A percentile compares a stretch with the other conserved stretches of the same genome.
Evolutionary conservation across 306 rosid genomes (phyloP).

Genomic region (Dicorynia guianensis): DNA sequence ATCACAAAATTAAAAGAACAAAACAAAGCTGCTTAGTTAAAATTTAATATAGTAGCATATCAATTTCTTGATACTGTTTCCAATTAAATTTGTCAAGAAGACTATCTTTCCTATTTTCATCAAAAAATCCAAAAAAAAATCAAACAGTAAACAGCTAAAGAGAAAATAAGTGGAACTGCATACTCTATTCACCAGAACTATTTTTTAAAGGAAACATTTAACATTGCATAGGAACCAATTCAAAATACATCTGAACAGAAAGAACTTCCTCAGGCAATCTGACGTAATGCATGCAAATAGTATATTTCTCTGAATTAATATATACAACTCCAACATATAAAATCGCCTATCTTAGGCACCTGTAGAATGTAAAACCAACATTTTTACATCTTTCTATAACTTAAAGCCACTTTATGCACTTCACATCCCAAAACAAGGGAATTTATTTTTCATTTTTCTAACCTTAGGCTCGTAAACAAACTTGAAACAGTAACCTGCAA

Average conservation of each 20-base stretch:
- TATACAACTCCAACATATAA: neutral
- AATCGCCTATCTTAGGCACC: neutral
- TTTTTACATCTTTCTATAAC: neutral
- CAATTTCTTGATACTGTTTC: neutral
- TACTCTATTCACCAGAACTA: neutral
- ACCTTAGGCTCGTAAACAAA: neutral
- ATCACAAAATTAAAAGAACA: no score
- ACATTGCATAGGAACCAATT: neutral
- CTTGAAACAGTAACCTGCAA: neutral
- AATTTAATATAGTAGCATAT: neutral
- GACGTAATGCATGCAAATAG: neutral
- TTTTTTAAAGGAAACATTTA: constrained; percentile 5
- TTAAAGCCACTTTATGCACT: no score
- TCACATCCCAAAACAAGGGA: no score
- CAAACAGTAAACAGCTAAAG: neutral
- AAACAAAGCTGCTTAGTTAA: neutral
- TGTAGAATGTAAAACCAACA: constrained; percentile 1
- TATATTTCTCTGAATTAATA: neutral
- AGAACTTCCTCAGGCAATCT: neutral
- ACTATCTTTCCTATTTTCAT: neutral
- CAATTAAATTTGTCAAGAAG: neutral
- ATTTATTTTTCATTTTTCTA: neutral
- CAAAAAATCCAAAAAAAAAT: neutral
- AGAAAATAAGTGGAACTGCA: neutral
- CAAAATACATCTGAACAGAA: constrained; percentile 15